Base-by-base conservation (phyloP, 2,329 filamentous ascomycete genomes). In the Paraphaeosphaeria minitans region DNA sequence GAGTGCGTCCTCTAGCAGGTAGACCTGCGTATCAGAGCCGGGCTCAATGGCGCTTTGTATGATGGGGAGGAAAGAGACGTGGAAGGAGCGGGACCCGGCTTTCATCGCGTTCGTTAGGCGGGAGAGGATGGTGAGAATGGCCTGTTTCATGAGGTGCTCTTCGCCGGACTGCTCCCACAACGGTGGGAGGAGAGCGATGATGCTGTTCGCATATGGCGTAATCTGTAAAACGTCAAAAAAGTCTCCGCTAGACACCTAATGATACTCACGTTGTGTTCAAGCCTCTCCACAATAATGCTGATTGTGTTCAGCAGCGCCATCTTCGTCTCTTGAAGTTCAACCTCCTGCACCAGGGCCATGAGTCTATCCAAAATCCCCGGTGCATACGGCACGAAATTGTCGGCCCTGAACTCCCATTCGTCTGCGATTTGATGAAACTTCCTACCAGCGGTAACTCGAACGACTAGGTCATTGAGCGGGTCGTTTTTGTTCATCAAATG, bases 101-200 rank as follows among this genome's bases (percentile, higher is more conserved):
- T 90, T 92, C 86, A 98, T 91, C 1, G 93, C 90, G 72, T 88
- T 88, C n/a, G 96, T 91, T 14, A 99, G 82, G 2, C 92, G 89
- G 1, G 91, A 84, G 53, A 98, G 87, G 41, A 98, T 89, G 2
- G 90, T 91, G 57, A 98, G 84, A 53, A 98, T 93, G 1, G 92
- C 88, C 77, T 97, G 93, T 77, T 98, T 98, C 82, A 97, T 90
- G 75, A 98, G 86, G 77, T 93, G 92, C 70, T 95, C 91, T 60
- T 96, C 90, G 0, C 89, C 92, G 2, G 91, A 92, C 53, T 89
- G 86, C 60, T 91, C 88, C 95, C 95, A 99, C 0, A 98, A 82
- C 4, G 83, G 83, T 0, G 94, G 93, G 7, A 98, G 82, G 13
- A 93, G 85, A 1, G 86, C 82, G 76, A 99, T 89, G 60, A 99